phyloP scores from a whole-genome alignment of 805 yeast genomes.

The Ogataea saltuana region DNA sequence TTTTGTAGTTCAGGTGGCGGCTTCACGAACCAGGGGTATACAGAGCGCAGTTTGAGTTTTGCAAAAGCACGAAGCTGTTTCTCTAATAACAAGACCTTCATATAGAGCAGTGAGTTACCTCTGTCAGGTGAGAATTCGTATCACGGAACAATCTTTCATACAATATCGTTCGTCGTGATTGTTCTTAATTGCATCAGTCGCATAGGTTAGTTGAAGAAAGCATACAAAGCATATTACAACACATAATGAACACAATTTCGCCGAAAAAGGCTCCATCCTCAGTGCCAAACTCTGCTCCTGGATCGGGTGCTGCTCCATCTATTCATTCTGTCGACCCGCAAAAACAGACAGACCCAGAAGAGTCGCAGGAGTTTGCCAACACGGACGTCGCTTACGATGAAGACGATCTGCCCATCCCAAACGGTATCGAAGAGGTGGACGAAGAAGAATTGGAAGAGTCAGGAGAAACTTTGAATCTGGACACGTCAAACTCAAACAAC shows the following conservation, averaged over 20 bases:
- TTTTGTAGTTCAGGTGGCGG: too few species aligned
- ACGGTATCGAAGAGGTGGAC: conserved; percentile 38
- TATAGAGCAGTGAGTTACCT: too few species aligned
- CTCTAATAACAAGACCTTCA: too few species aligned
- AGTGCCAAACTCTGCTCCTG: conserved; percentile 1
- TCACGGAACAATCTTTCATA: too few species aligned
- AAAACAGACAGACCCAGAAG: too few species aligned
- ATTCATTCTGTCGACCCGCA: conserved; percentile 6
- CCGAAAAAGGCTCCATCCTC: conserved; percentile 1
- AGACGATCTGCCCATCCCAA: conserved; percentile 36
- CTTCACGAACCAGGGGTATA: too few species aligned
- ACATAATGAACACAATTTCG: conserved; percentile 16
- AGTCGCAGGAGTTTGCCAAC: conserved; percentile 4
- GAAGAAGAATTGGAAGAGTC: conserved; percentile 39
- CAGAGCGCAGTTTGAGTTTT: too few species aligned
- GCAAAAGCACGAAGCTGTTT: too few species aligned
- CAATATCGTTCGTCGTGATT: conserved; percentile 3
- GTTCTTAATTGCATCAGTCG: conserved; percentile 10
- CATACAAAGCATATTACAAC: neutral
- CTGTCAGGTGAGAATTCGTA: too few species aligned
- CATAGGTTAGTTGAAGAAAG: neutral
- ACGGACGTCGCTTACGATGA: conserved; percentile 31
- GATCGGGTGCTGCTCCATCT: neutral
- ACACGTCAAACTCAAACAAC: conserved; percentile 57
- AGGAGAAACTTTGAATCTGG: conserved; percentile 77